A percentile compares a stretch with the other conserved stretches of the same genome.
These are phyloP conservation scores for Paxillus involutus DNA, from an alignment of 768 basidiomycete genomes.

Conservation along the genomic window DNA sequence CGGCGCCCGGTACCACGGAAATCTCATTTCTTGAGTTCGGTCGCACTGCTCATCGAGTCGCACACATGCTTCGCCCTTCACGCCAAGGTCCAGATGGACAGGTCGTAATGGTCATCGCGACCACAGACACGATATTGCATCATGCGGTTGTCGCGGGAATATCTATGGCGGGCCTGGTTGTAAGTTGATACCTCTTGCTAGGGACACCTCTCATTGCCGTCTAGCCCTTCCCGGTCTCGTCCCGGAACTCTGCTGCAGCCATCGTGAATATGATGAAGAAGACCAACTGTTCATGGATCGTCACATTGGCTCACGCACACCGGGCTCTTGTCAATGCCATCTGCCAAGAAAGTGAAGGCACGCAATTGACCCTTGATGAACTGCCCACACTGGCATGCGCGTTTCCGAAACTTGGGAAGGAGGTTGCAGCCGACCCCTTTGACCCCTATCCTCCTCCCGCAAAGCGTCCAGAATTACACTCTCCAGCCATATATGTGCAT, in stretches of 20 bases:
- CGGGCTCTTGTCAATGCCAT: conserved; percentile 11
- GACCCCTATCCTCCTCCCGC: conserved; percentile 14
- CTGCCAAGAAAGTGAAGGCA: not conserved
- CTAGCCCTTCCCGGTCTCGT: conserved; percentile 36
- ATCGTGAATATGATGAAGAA: conserved; percentile 24
- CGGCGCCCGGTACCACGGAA: conserved; percentile 10
- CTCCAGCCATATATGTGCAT: conserved; percentile 44
- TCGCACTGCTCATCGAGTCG: conserved; percentile 34
- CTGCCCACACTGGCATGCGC: conserved; percentile 24
- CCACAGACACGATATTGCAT: conserved; percentile 34
- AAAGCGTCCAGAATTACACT: conserved; percentile 26
- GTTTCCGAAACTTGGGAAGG: conserved; percentile 41
- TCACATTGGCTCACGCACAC: conserved; percentile 20
- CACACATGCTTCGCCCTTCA: conserved; percentile 39
- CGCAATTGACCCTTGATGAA: conserved; percentile 13
- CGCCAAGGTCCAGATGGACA: conserved; percentile 20
- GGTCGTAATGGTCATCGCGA: conserved; percentile 23
- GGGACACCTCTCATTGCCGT: conserved; percentile 18
- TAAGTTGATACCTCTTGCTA: conserved; percentile 20
- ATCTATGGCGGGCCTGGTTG: conserved; percentile 38
- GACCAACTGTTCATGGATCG: conserved; percentile 17
- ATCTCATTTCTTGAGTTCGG: conserved; percentile 25
- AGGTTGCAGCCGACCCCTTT: conserved; percentile 21
- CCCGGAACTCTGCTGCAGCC: conserved; percentile 45
- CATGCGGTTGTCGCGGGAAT: conserved; percentile 35